Evolutionary conservation across 768 basidiomycete species (phyloP).

Genomic region (Podaxis sp.): DNA sequence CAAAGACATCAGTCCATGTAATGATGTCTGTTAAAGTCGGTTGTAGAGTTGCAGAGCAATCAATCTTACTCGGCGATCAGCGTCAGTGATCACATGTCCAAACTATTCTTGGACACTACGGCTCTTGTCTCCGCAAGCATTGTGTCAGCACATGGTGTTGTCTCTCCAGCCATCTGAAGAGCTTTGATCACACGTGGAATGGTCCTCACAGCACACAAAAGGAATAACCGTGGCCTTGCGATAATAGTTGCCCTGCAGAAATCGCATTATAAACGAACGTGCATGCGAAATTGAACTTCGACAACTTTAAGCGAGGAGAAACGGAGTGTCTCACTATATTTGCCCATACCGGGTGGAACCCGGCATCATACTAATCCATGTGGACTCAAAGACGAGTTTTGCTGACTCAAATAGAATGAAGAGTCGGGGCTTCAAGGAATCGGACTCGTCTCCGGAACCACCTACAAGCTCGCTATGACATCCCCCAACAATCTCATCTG

Average conservation of each 20-base stretch:
- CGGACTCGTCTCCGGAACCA: not conserved
- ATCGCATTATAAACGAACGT: constrained; percentile 6
- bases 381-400: not conserved
- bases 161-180: not conserved
- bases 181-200: not conserved
- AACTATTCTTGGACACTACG: not conserved
- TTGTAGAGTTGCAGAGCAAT: not conserved
- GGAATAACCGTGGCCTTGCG: not conserved
- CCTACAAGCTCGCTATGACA: constrained; percentile 28
- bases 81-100: not conserved
- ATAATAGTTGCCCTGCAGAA: not conserved
- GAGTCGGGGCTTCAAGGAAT: not conserved
- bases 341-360: constrained; percentile 1
- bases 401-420: constrained; percentile 12
- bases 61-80: not conserved
- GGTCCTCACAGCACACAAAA: not conserved
- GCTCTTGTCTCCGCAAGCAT: not conserved
- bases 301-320: not conserved
- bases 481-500: constrained; percentile 69
- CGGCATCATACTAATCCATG: constrained; percentile 7
- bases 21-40: too few species aligned
- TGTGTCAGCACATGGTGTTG: not conserved
- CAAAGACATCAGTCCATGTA: too few species aligned
- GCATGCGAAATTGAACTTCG: constrained; percentile 2
- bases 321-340: constrained; percentile 7